Evolutionary conservation across 768 basidiomycete species (phyloP).

Genomic region (Panaeolus papilionaceus): DNA sequence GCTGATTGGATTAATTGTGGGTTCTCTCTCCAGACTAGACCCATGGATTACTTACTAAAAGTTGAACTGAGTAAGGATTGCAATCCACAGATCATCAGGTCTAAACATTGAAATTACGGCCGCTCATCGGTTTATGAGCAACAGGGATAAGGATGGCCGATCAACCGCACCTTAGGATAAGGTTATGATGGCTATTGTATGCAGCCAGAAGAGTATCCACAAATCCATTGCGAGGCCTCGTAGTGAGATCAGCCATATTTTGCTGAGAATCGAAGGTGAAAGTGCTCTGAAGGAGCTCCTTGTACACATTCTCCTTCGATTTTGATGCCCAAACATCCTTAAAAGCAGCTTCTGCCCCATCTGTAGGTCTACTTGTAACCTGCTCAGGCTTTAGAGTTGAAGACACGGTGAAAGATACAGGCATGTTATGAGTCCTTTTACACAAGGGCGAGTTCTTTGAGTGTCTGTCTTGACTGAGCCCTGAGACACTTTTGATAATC

Average conservation of each 20-base stretch:
- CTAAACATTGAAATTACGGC: neutral
- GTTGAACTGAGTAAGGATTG: conserved; percentile 45
- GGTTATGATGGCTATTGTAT: conserved; percentile 41
- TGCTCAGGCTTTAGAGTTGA: neutral
- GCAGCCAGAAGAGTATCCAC: conserved; percentile 38
- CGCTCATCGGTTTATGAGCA: neutral
- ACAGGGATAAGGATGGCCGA: neutral
- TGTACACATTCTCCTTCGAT: conserved; percentile 5
- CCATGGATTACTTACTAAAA: conserved; percentile 35
- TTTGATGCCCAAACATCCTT: neutral
- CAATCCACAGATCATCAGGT: conserved; percentile 57
- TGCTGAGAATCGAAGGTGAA: neutral
- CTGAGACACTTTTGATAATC: too few relatives aligned
- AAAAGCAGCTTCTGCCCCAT: neutral
- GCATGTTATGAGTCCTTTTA: neutral
- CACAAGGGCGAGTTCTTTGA: too few relatives aligned
- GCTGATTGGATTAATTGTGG: conserved; percentile 17
- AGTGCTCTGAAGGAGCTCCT: conserved; percentile 1
- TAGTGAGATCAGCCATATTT: neutral
- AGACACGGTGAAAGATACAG: neutral
- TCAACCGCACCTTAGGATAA: conserved; percentile 42
- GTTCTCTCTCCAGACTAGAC: neutral
- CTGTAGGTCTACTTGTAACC: neutral
- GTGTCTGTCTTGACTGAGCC: too few relatives aligned
- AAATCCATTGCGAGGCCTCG: conserved; percentile 34